These are phyloP conservation scores for grape (Vitis vinifera) DNA, from an alignment of 164 flowering plant species.

Conservation along the genomic window ASM3070453v1 NC_081822.1:7916001-7916500, in stretches of 20 bases:
- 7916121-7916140: too few species aligned
- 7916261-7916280: slow-evolving; percentile 29
- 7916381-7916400: slow-evolving; percentile 30
- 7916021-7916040: too few species aligned
- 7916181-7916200: too few species aligned
- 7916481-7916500: slow-evolving; percentile 41
- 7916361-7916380: slow-evolving; percentile 33
- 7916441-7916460: slow-evolving; percentile 35
- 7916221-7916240: slow-evolving; percentile 27
- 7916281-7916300: slow-evolving; percentile 31
- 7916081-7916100: too few species aligned
- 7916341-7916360: slow-evolving; percentile 60
- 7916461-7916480: slow-evolving; percentile 11
- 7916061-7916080: too few species aligned
- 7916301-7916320: slow-evolving; percentile 40
- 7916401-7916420: slow-evolving; percentile 47
- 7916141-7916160: too few species aligned
- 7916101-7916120: too few species aligned
- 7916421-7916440: slow-evolving; percentile 50
- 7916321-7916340: slow-evolving; percentile 33
- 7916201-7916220: background rate
- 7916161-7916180: too few species aligned
- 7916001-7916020: too few species aligned
- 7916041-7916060: too few species aligned
- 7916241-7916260: slow-evolving; percentile 24